A percentile compares a stretch with the other conserved stretches of the same genome.
These are phyloP conservation scores for Prunus kanzakura DNA, from an alignment of 306 rosid genomes.

Conservation along the genomic window DNA sequence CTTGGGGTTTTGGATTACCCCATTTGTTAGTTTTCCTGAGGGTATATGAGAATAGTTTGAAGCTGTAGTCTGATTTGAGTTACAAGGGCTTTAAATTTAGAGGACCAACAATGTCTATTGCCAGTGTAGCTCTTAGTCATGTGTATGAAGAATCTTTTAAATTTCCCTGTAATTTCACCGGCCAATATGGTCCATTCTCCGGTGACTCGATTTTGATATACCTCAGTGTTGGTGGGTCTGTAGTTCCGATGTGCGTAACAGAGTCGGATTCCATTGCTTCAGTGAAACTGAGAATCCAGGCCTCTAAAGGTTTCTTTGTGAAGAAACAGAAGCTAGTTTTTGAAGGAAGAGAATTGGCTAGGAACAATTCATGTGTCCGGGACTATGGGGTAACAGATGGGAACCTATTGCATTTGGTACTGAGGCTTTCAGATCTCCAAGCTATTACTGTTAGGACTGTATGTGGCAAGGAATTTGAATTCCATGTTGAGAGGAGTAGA, in stretches of 20 bases:
- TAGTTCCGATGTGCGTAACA: slow-evolving; percentile 58
- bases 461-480: slow-evolving; percentile 65
- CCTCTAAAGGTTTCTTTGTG: slow-evolving; percentile 54
- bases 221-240: slow-evolving; percentile 57
- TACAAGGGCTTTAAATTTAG: slow-evolving; percentile 40
- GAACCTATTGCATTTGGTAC: slow-evolving; percentile 57
- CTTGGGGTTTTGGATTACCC: not conserved
- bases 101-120: slow-evolving; percentile 40
- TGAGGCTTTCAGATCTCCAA: slow-evolving; percentile 62
- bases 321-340: slow-evolving; percentile 65
- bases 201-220: slow-evolving; percentile 51
- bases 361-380: slow-evolving; percentile 45
- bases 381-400: slow-evolving; percentile 80
- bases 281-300: slow-evolving; percentile 77
- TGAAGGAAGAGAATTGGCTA: slow-evolving; percentile 76
- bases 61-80: slow-evolving; percentile 3
- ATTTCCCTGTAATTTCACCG: slow-evolving; percentile 14
- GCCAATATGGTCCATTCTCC: slow-evolving; percentile 21
- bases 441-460: slow-evolving; percentile 60
- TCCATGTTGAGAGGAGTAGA: slow-evolving; percentile 60
- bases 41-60: not conserved
- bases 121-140: slow-evolving; percentile 51
- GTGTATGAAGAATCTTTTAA: slow-evolving; percentile 29
- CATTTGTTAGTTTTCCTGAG: not conserved
- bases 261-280: slow-evolving; percentile 69